These are phyloP conservation scores for Mycosphaerella arachidis DNA, from an alignment of 2,329 filamentous ascomycete genomes.

Conservation along the genomic window DNA sequence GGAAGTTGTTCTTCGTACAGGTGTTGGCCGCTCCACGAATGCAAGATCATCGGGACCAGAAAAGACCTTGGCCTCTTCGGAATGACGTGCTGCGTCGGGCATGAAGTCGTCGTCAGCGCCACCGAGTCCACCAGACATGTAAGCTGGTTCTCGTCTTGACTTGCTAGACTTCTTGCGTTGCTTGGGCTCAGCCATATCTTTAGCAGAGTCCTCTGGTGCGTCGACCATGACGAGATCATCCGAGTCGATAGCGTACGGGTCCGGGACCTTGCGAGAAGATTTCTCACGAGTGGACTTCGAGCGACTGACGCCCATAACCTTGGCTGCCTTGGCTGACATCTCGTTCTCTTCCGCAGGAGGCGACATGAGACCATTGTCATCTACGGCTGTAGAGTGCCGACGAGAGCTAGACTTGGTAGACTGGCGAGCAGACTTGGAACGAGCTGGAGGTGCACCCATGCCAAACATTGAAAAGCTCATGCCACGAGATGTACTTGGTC, in stretches of 20 bases:
- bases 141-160: conserved; percentile 38
- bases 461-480: conserved; percentile 60
- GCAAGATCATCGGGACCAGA: conserved; percentile 49
- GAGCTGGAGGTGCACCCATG: conserved; percentile 43
- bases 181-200: conserved; percentile 29
- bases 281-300: conserved; percentile 48
- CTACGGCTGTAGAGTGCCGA: conserved; percentile 54
- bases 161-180: conserved; percentile 36
- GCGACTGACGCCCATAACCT: conserved; percentile 59
- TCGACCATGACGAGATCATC: conserved; percentile 58
- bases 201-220: conserved; percentile 39
- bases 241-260: conserved; percentile 57
- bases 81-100: conserved; percentile 37
- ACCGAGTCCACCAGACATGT: conserved; percentile 37
- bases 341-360: conserved; percentile 63
- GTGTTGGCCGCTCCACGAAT: conserved; percentile 49
- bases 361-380: conserved; percentile 63
- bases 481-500: conserved; percentile 53
- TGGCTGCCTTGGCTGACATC: conserved; percentile 71
- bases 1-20: conserved; percentile 58
- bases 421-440: conserved; percentile 65
- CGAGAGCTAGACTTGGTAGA: conserved; percentile 47
- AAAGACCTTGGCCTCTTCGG: conserved; percentile 39
- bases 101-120: conserved; percentile 41
- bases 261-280: conserved; percentile 48